These are phyloP conservation scores for Angophora floribunda DNA, from an alignment of 345 rosid species.

Conservation along the genomic window DNA sequence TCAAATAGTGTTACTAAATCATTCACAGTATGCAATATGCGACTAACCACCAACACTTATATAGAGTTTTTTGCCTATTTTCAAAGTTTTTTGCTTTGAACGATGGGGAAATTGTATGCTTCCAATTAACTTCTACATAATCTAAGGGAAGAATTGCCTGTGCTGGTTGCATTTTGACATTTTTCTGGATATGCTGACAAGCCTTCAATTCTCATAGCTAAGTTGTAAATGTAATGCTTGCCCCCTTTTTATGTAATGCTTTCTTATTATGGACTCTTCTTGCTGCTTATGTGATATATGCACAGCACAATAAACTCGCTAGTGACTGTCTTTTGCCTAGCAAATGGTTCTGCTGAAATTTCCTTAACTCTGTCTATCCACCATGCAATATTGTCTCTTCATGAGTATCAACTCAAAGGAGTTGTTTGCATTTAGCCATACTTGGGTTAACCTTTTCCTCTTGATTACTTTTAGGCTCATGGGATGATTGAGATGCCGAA, in stretches of 20 bases:
- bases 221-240: not conserved
- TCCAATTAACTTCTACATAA: not conserved
- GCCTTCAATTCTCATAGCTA: not conserved
- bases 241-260: not conserved
- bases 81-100: not conserved
- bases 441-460: not conserved
- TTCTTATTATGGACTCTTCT: not conserved
- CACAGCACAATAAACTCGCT: not conserved
- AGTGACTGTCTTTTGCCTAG: not conserved
- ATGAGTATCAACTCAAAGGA: not conserved
- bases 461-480: conserved; percentile 38
- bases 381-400: not conserved
- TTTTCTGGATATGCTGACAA: not conserved
- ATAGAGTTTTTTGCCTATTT: not conserved
- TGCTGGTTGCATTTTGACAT: not conserved
- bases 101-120: not conserved
- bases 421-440: not conserved
- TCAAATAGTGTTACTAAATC: not conserved
- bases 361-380: not conserved
- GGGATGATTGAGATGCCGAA: conserved; percentile 96
- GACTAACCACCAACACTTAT: not conserved
- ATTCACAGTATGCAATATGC: not conserved
- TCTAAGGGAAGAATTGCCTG: not conserved
- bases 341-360: not conserved
- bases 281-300: not conserved